Conservation (phyloP, 2,329 filamentous ascomycete genomes). For the Hymenoscyphus scutula region DNA sequence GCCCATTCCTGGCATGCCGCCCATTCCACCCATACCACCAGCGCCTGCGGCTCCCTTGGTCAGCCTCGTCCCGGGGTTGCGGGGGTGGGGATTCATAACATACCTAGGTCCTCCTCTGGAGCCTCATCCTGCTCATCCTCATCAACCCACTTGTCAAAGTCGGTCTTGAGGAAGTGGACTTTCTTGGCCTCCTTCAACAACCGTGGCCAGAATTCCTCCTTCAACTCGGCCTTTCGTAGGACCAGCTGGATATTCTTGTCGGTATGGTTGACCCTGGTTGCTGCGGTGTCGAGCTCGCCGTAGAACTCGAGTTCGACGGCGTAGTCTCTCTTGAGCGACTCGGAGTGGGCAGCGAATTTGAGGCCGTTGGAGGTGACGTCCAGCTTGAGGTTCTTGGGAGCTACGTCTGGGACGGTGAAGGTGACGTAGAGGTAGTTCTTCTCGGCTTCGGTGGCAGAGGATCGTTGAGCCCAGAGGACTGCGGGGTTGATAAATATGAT, state of each 20-base stretch:
- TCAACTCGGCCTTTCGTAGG: constrained; percentile 94
- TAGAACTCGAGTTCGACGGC: constrained; percentile 84
- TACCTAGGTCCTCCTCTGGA: constrained; percentile 73
- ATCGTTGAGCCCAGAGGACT: constrained; percentile 99
- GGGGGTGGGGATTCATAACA: constrained; percentile 42
- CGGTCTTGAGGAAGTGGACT: constrained; percentile 94
- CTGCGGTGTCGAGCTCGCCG: constrained; percentile 81
- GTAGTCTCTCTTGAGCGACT: constrained; percentile 83
- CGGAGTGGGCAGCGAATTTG: constrained; percentile 78
- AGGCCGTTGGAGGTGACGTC: constrained; percentile 76
- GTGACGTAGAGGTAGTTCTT: constrained; percentile 97
- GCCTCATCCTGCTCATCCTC: constrained; percentile 86
- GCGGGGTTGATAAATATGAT: constrained; percentile 13
- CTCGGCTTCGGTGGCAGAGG: constrained; percentile 70
- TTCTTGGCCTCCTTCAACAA: constrained; percentile 88
- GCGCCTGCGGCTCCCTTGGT: constrained; percentile 16
- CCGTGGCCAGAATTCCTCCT: constrained; percentile 93
- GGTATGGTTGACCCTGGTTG: constrained; percentile 86
- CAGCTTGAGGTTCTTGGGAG: constrained; percentile 72
- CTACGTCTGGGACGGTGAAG: constrained; percentile 83
- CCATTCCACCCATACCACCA: constrained; percentile 61
- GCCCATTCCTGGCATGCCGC: constrained; percentile 44
- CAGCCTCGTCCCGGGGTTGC: background rate
- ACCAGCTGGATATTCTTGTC: constrained; percentile 85
- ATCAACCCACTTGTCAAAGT: constrained; percentile 76